A percentile compares a stretch with the other conserved stretches of the same genome.
Conservation (phyloP, 768 basidiomycete genomes). For the Rhizopogon vesiculosus region DNA sequence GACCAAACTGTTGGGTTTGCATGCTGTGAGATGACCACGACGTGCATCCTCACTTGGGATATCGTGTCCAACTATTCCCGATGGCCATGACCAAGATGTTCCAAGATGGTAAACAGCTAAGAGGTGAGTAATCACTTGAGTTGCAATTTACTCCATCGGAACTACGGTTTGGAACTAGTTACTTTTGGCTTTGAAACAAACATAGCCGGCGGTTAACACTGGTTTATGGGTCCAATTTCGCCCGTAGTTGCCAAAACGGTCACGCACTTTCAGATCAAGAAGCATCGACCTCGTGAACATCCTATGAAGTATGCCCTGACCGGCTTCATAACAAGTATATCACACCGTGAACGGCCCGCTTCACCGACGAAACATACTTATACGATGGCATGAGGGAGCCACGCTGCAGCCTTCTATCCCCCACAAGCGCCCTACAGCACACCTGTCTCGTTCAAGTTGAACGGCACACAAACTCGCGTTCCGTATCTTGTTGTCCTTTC, state of each 20-base stretch:
- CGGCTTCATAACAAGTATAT: slow-evolving; percentile 11
- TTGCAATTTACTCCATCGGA: no score
- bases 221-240: neutral
- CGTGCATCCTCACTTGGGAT: no score
- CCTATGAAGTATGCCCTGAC: slow-evolving; percentile 19
- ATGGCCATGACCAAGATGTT: neutral
- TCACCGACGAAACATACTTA: slow-evolving; percentile 22
- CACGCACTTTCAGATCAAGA: no score
- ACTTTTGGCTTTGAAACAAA: neutral
- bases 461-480: slow-evolving; percentile 26
- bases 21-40: no score
- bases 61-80: neutral
- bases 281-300: slow-evolving; percentile 1
- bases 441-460: slow-evolving; percentile 18
- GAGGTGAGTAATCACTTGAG: neutral
- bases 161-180: neutral
- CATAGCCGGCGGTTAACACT: no score
- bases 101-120: neutral
- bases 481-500: slow-evolving; percentile 1
- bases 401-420: slow-evolving; percentile 27
- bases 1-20: no score
- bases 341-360: slow-evolving; percentile 24
- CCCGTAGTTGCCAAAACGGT: neutral
- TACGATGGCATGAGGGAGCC: slow-evolving; percentile 28
- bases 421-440: slow-evolving; percentile 17